Base-by-base conservation (phyloP, 2,329 filamentous ascomycete genomes). In the Chaetomiaceae sp. region DNA sequence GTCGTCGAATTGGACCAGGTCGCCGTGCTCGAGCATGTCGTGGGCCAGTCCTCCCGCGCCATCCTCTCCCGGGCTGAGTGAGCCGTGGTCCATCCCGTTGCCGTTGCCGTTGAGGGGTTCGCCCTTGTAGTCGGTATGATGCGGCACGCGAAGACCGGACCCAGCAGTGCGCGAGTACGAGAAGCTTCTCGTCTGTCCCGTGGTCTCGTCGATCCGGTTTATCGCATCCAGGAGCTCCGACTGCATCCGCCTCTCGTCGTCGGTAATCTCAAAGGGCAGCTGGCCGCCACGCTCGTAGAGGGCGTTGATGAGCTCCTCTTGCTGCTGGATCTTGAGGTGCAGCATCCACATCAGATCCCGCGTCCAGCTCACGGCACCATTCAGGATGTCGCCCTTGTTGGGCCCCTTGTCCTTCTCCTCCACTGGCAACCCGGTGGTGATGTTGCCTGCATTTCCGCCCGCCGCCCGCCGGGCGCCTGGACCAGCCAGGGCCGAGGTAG, bases 391-490 rank as follows among this genome's bases (percentile, higher is more conserved):
- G 45, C 94, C 94, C 74, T 99, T 99, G 77, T 97, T 97, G 6
- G 94, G 94, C 0, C 94, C 94, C 68, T 97, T 97, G 73, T 99
- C 94, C 69, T 97, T 97, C 62, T 97, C 94, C 64, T 99, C 94
- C 33, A 95, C 81, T 0, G 94, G 92, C 27, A 97, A 80, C 14
- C 91, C 91, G 60, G 92, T 92, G 6, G 91, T 96, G 64, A 96
- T 96, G 67, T 88, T 95, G 34, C 88, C 88, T 6, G 84, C 78
- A 6, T 70, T 71, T n/a, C 77, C 78, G 48, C 85, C 83, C 29
- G 87, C 83, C 27, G 91, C 91, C 58, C 91, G 84, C 59, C 91
- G 83, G 37, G 89, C 91, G 59, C 85, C 88, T 22, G 89, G 89
- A 15, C 90, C 91, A 47, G 91, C 91, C 51, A 96, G 81, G 39